A percentile compares a stretch with the other conserved stretches of the same genome.
phyloP scores from a whole-genome alignment of 1,139 yeast species.

The Trichomonascaceae sp. region DNA sequence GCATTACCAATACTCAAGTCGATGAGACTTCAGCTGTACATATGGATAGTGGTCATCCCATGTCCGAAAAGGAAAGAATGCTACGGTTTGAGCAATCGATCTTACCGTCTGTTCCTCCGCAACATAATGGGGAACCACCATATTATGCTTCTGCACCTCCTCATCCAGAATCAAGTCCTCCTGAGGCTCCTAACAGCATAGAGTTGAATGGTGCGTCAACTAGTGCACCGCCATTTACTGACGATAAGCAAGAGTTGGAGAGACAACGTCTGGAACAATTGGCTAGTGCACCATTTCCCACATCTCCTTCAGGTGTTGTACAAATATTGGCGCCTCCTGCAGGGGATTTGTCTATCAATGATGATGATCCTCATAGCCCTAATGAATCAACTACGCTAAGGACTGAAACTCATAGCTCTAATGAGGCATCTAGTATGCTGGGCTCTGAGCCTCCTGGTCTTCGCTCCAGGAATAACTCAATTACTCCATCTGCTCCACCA shows the following conservation, averaged over 20 bases:
- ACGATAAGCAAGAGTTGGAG: slow-evolving; percentile 28
- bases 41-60: slow-evolving; percentile 3
- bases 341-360: neutral
- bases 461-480: neutral
- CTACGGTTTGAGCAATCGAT: slow-evolving; percentile 50
- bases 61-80: slow-evolving; percentile 49
- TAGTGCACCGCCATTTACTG: slow-evolving; percentile 3
- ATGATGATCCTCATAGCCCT: neutral
- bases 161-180: slow-evolving; percentile 5
- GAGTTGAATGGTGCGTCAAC: neutral
- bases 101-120: slow-evolving; percentile 53
- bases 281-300: slow-evolving; percentile 14
- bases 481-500: slow-evolving; percentile 2
- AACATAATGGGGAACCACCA: slow-evolving; percentile 3
- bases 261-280: slow-evolving; percentile 20
- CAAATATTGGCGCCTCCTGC: neutral
- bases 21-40: slow-evolving; percentile 13
- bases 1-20: slow-evolving; percentile 11
- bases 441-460: neutral
- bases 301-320: neutral
- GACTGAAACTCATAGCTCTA: neutral
- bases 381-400: neutral
- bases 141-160: slow-evolving; percentile 6
- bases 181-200: neutral
- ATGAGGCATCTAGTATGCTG: neutral